A percentile compares a stretch with the other conserved stretches of the same genome.
Conservation (phyloP, 768 basidiomycete genomes). For the Calocera viscosa region DNA sequence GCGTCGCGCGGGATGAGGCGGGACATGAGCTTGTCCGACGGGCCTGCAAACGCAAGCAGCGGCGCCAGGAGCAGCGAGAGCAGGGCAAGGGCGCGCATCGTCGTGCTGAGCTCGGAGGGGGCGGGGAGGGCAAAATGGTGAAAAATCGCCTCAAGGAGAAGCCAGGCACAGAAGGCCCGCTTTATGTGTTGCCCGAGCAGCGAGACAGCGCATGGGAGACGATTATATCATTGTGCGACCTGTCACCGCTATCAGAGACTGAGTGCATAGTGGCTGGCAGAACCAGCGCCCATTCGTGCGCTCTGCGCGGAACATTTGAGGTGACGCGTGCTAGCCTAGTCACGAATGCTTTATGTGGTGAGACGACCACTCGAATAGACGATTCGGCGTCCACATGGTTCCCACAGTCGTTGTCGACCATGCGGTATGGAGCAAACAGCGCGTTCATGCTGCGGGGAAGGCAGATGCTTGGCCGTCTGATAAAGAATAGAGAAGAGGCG, state of each 20-base stretch:
- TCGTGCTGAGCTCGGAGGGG: not conserved
- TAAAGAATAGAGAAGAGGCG: too few relatives aligned
- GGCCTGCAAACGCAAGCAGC: not conserved
- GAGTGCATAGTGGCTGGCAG: not conserved
- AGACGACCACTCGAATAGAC: not conserved
- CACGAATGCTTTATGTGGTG: not conserved
- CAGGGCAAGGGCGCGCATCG: not conserved
- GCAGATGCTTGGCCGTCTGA: too few relatives aligned
- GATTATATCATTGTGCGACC: not conserved
- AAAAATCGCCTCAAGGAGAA: not conserved
- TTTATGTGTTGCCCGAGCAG: not conserved
- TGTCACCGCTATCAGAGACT: not conserved
- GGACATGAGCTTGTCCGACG: not conserved
- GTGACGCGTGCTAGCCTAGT: not conserved
- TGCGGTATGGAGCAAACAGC: too few relatives aligned
- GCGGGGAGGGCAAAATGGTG: not conserved
- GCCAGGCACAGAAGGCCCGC: not conserved
- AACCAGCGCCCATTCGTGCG: not conserved
- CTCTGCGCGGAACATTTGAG: not conserved
- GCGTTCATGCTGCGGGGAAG: too few relatives aligned
- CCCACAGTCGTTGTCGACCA: too few relatives aligned
- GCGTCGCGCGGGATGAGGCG: not conserved
- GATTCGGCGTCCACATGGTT: too few relatives aligned
- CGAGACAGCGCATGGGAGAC: not conserved
- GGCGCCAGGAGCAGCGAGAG: not conserved